Evolutionary conservation across 2,329 filamentous ascomycete genomes (phyloP), one percentile per base, ranked within the genome.

Genomic region (Incumbomyces lentus): DNA sequence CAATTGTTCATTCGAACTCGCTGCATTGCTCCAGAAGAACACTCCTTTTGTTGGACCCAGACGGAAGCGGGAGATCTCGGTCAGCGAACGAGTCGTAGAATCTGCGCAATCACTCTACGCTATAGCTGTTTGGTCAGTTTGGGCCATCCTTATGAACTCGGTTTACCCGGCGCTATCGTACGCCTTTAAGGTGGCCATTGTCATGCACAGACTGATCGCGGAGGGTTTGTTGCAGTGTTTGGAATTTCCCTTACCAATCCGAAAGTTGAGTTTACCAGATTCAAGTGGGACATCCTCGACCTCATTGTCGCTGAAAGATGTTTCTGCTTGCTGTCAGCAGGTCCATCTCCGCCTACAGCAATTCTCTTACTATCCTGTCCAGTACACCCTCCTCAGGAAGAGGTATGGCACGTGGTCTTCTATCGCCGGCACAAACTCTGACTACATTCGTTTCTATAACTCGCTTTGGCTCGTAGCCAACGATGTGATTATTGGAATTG

Each of bases 391-490:
- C 13, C 67, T 98, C 39, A 82, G 89, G n/a, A 81, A 86, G 60
- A 76, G 89, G 33, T 93, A 94, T 61, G 81, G 82, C 52, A 87
- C 94, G 57, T 96, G 92, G 90, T 86, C 88, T 49, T 96, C 90
- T 62, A 84, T 96, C 46, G 95, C 89, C 0, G 92, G 84, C 40
- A 95, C 84, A 58, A 90, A 98, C 64, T 87, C 90, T 1, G 92
- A 98, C 64, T 98, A 98, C 63, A 98, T 98, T 55, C 84, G 92
- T 13, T 98, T 98, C 66, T 98, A 96, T 69, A 98, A 98, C 64
- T 95, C 88, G 59, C 71, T 98, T 3, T 98, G 92, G 92, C 83
- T 98, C 7, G 92, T 98, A 17, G 89, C 89, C 26, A 98, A 98
- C 68, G 92, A 98, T 67, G 84, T 98, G 39, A 98, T 98, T 54